Conservation (phyloP, 1,139 yeast genomes). For the Saccharomyces hybrid region DNA sequence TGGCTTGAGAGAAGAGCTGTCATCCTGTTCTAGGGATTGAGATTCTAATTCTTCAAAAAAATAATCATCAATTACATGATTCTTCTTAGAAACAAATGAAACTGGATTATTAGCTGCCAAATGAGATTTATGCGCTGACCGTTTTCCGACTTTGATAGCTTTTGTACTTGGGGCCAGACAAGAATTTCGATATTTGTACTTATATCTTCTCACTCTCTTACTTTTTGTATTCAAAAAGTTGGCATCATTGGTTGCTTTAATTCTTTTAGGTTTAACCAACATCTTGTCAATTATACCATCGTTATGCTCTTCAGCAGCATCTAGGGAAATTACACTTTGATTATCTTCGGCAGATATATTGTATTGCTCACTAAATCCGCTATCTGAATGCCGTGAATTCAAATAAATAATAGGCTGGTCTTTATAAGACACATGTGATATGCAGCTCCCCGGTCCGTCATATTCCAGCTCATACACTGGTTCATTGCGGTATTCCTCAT, state of each 20-base stretch:
- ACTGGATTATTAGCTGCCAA: no score
- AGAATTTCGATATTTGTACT: not conserved
- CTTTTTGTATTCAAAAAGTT: not conserved
- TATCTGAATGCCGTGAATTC: not conserved
- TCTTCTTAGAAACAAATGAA: not conserved
- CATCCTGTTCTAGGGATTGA: not conserved
- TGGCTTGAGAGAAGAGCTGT: not conserved
- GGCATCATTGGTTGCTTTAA: not conserved
- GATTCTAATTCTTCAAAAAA: not conserved
- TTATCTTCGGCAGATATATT: not conserved
- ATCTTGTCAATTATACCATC: not conserved
- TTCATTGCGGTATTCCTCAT: conserved; percentile 3
- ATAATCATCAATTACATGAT: not conserved
- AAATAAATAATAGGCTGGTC: not conserved
- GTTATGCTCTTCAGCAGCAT: not conserved
- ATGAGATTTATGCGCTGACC: not conserved
- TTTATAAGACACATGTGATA: not conserved
- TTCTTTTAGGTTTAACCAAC: not conserved
- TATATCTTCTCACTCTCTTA: not conserved
- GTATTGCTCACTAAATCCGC: not conserved
- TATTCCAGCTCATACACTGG: conserved; percentile 1
- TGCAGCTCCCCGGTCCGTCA: not conserved
- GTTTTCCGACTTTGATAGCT: not conserved
- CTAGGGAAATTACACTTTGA: not conserved
- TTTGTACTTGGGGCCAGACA: not conserved